Percentiles rank a stretch among this genome's conserved stretches.
phyloP scores from a whole-genome alignment of 176 grass and related monocot genomes.

The Canna indica region DNA sequence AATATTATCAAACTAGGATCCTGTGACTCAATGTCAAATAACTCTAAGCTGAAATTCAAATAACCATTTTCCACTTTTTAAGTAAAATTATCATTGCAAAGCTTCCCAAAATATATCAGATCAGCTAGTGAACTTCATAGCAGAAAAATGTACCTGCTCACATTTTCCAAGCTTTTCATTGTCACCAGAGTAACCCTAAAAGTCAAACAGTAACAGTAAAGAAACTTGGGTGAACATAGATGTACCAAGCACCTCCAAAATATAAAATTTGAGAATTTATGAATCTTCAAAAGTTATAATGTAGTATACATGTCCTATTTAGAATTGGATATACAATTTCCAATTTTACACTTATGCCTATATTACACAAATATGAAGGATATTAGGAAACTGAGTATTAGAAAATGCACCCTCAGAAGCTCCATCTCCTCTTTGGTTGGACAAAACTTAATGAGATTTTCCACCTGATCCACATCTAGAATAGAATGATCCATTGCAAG shows the following conservation, averaged over 20 bases:
- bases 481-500: conserved; percentile 22
- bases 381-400: conserved; percentile 23
- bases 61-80: no score
- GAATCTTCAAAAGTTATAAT: neutral
- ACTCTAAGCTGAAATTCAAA: no score
- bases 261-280: no score
- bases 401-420: conserved; percentile 59
- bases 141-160: conserved; percentile 56
- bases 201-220: conserved; percentile 9
- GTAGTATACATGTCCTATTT: neutral
- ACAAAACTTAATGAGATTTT: conserved; percentile 26
- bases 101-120: no score
- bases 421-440: conserved; percentile 27
- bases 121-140: neutral
- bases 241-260: no score
- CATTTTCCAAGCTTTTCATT: conserved; percentile 83
- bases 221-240: no score
- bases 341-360: neutral
- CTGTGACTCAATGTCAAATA: no score
- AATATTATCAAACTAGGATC: no score
- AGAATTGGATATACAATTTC: neutral
- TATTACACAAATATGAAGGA: neutral
- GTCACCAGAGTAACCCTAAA: conserved; percentile 70
- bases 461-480: conserved; percentile 23
- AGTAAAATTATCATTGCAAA: no score